These are phyloP conservation scores for Citrus maxima DNA, from an alignment of 345 rosid genomes.

Conservation along the genomic window DNA sequence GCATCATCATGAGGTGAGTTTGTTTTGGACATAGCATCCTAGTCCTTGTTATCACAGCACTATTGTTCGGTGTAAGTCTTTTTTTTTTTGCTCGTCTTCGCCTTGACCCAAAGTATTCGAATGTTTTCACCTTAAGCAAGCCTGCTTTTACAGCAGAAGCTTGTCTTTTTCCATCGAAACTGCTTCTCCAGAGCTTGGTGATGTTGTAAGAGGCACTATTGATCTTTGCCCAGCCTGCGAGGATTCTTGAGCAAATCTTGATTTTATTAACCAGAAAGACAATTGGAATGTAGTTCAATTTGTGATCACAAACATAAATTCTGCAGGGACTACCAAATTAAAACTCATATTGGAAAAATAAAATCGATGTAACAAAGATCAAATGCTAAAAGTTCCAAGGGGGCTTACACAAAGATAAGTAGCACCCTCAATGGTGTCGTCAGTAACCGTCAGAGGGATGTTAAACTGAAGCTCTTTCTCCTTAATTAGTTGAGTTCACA, in stretches of 20 bases:
- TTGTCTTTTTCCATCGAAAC: constrained; percentile 30
- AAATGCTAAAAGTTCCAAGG: not conserved
- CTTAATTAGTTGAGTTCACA: constrained; percentile 38
- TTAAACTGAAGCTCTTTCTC: constrained; percentile 62
- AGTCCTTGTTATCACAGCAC: constrained; percentile 25
- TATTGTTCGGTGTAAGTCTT: constrained; percentile 34
- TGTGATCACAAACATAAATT: not conserved
- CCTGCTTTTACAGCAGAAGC: constrained; percentile 47
- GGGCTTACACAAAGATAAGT: constrained; percentile 30
- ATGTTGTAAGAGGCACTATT: constrained; percentile 27
- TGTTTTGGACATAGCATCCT: constrained; percentile 31
- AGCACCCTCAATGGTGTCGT: constrained; percentile 22
- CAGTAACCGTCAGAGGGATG: constrained; percentile 43
- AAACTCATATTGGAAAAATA: not conserved
- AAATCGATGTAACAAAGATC: not conserved
- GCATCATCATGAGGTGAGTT: constrained; percentile 43
- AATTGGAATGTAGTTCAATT: constrained; percentile 30
- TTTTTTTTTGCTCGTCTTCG: constrained; percentile 28
- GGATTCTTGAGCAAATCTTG: constrained; percentile 24
- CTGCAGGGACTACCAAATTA: not conserved
- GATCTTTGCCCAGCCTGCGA: constrained; percentile 22
- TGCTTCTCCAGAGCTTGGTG: constrained; percentile 27
- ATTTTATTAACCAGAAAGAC: constrained; percentile 34
- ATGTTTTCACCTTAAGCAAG: constrained; percentile 43
- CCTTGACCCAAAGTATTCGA: constrained; percentile 33